Evolutionary conservation across 768 basidiomycete species (phyloP).

Genomic region (Auricularia sp.): DNA sequence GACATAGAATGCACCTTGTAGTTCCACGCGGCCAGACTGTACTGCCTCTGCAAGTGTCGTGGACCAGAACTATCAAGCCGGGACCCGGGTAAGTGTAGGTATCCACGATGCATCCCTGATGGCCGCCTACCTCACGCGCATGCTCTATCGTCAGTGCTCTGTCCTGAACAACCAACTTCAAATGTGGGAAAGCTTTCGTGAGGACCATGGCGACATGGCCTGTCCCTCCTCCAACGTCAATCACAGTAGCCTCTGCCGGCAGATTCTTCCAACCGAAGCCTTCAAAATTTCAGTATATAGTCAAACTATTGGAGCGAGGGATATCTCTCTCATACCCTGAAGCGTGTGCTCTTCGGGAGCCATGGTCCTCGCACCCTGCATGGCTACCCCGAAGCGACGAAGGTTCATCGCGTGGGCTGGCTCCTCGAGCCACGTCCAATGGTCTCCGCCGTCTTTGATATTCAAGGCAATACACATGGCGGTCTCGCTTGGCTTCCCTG

Average conservation of each 20-base stretch:
- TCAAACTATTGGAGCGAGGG: background rate
- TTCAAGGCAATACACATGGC: slow-evolving; percentile 13
- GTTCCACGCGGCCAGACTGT: background rate
- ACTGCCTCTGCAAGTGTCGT: background rate
- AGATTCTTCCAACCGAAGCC: slow-evolving; percentile 21
- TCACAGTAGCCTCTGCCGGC: slow-evolving; percentile 13
- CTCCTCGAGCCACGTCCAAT: slow-evolving; percentile 17
- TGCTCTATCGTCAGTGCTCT: slow-evolving; percentile 16
- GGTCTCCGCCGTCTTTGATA: slow-evolving; percentile 8
- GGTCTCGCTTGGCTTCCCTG: slow-evolving; percentile 11
- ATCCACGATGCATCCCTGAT: background rate
- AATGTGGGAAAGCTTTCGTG: slow-evolving; percentile 13
- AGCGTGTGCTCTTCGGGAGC: slow-evolving; percentile 11
- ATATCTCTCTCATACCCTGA: slow-evolving; percentile 9
- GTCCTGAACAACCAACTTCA: slow-evolving; percentile 23
- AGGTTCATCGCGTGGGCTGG: slow-evolving; percentile 6
- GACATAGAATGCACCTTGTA: slow-evolving; percentile 3
- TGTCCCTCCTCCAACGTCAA: slow-evolving; percentile 27
- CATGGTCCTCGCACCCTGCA: slow-evolving; percentile 13
- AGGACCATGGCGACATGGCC: slow-evolving; percentile 17
- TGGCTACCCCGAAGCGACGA: slow-evolving; percentile 13
- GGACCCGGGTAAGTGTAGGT: background rate
- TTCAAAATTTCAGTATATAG: slow-evolving; percentile 3
- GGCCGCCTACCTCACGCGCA: slow-evolving; percentile 12
- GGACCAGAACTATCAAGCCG: background rate